These are phyloP conservation scores for Cladosporium sp. DNA, from an alignment of 2,329 filamentous ascomycete species.

Conservation along the genomic window DNA sequence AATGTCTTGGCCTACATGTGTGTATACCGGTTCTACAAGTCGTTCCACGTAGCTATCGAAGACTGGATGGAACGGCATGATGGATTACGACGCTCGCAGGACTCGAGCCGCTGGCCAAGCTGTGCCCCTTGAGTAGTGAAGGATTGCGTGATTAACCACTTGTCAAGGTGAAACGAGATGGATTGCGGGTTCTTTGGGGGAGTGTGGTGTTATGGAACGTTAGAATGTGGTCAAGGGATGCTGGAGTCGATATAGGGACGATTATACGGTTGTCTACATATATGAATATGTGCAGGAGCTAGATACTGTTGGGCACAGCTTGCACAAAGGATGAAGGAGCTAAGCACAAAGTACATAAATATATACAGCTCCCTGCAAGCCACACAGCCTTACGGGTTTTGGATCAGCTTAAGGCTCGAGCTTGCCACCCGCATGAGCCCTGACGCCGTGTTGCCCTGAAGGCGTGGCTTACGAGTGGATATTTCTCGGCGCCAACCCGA, in stretches of 20 bases:
- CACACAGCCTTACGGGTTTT: background rate
- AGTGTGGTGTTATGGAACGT: background rate
- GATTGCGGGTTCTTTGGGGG: background rate
- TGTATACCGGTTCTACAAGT: background rate
- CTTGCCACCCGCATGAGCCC: background rate
- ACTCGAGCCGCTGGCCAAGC: background rate
- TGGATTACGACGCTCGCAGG: constrained; percentile 7
- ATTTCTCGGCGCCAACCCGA: constrained; percentile 22
- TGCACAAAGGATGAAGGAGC: background rate
- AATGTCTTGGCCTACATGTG: background rate
- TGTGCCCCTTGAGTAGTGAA: background rate
- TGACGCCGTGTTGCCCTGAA: constrained; percentile 1
- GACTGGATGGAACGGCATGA: background rate
- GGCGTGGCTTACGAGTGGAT: background rate
- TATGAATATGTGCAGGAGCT: background rate
- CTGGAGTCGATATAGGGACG: background rate
- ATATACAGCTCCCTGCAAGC: background rate
- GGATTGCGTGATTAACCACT: background rate
- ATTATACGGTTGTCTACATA: background rate
- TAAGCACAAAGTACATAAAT: background rate
- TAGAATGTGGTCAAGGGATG: background rate
- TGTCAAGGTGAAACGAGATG: background rate
- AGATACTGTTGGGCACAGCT: background rate
- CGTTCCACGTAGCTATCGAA: background rate
- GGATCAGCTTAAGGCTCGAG: background rate